phyloP scores from a whole-genome alignment of 805 yeast genomes.

The Kazachstania martiniae region DNA sequence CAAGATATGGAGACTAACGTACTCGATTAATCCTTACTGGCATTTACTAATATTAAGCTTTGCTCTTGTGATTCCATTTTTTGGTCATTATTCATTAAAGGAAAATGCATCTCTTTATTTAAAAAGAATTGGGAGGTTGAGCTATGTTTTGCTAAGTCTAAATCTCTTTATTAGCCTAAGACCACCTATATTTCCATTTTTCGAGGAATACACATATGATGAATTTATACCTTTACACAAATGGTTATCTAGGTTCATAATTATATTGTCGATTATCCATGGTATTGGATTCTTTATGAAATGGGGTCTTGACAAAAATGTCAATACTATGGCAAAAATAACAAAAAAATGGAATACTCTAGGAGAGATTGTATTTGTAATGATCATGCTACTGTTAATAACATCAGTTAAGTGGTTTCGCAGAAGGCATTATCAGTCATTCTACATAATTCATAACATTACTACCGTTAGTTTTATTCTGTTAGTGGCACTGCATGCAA shows the following conservation, averaged over 20 bases:
- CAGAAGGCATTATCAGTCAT: slow-evolving; percentile 37
- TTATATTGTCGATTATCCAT: slow-evolving; percentile 38
- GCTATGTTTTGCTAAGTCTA: slow-evolving; percentile 48
- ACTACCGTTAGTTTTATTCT: slow-evolving; percentile 37
- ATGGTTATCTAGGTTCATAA: slow-evolving; percentile 55
- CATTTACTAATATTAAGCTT: slow-evolving; percentile 29
- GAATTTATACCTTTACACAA: slow-evolving; percentile 51
- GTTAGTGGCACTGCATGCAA: slow-evolving; percentile 48
- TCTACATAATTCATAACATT: slow-evolving; percentile 48
- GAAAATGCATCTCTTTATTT: slow-evolving; percentile 20
- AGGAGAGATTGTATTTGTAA: slow-evolving; percentile 38
- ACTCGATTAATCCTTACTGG: slow-evolving; percentile 25
- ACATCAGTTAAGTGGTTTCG: slow-evolving; percentile 43
- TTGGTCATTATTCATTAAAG: slow-evolving; percentile 22
- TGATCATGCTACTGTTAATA: slow-evolving; percentile 30
- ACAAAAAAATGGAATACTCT: slow-evolving; percentile 32
- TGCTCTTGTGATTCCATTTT: slow-evolving; percentile 28
- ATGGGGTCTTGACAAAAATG: slow-evolving; percentile 35
- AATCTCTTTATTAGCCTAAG: slow-evolving; percentile 45
- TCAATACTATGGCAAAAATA: slow-evolving; percentile 28
- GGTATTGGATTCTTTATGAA: slow-evolving; percentile 39
- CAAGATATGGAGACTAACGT: slow-evolving; percentile 25
- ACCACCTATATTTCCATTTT: slow-evolving; percentile 40
- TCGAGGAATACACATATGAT: slow-evolving; percentile 34
- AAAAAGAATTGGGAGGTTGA: slow-evolving; percentile 53